phyloP scores from a whole-genome alignment of 495 filamentous ascomycete genomes.

The Articulospora tetracladia region DNA sequence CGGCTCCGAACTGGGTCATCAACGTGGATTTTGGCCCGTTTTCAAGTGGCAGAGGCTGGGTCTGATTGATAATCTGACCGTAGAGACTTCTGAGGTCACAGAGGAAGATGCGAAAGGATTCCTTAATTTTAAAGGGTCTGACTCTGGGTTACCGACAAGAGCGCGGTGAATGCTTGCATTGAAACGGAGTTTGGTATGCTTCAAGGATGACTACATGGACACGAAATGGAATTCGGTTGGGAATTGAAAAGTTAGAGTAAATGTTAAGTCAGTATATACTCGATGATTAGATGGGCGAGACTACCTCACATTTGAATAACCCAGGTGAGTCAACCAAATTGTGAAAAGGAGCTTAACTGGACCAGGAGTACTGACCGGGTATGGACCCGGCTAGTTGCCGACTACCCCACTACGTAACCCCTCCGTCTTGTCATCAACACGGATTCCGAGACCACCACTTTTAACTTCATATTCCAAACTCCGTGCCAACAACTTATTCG shows the following conservation, averaged over 20 bases:
- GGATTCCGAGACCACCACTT: too few species aligned
- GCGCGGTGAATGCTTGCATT: not conserved
- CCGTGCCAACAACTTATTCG: too few species aligned
- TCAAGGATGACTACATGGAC: too few species aligned
- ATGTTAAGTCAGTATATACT: too few species aligned
- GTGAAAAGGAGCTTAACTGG: not conserved
- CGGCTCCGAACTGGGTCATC: conserved; percentile 69
- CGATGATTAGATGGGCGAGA: too few species aligned
- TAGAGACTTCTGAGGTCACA: conserved; percentile 57
- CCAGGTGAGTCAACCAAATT: too few species aligned
- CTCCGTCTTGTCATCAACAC: too few species aligned
- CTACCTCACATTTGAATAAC: too few species aligned
- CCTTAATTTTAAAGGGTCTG: not conserved
- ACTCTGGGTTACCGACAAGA: not conserved
- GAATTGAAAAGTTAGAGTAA: too few species aligned
- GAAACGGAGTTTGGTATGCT: not conserved
- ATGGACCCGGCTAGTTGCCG: not conserved
- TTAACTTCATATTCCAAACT: too few species aligned
- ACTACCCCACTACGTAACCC: not conserved
- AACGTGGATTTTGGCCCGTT: conserved; percentile 82
- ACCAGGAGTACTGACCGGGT: not conserved
- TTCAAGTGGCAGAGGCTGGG: conserved; percentile 58
- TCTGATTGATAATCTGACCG: conserved; percentile 61
- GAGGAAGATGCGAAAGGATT: conserved; percentile 56
- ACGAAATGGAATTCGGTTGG: too few species aligned